Conservation (phyloP, 441 rosid species). For the Pelargonium myrrhifolium region DNA sequence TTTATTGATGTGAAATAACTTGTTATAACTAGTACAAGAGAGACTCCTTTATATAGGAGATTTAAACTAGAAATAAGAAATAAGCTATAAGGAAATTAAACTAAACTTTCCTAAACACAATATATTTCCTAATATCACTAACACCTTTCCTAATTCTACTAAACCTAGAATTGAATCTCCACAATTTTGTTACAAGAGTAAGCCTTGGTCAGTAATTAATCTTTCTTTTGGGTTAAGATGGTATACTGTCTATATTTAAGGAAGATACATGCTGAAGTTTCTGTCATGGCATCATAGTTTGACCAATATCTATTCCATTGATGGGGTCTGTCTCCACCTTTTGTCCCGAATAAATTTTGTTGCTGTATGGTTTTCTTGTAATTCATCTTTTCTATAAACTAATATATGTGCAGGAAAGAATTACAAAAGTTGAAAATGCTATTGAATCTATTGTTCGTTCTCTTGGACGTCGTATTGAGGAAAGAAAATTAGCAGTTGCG, state of each 20-base stretch:
- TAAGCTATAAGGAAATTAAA: too few species aligned
- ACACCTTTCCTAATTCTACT: too few species aligned
- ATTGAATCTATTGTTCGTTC: constrained; percentile 46
- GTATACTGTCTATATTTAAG: neutral
- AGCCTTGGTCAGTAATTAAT: neutral
- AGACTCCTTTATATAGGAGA: too few species aligned
- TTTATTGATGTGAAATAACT: too few species aligned
- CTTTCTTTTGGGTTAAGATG: neutral
- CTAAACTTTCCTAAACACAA: too few species aligned
- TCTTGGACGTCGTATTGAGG: constrained; percentile 50
- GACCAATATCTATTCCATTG: neutral
- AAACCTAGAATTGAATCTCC: too few species aligned
- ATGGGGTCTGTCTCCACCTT: neutral
- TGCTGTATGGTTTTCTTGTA: neutral
- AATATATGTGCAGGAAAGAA: constrained; percentile 45
- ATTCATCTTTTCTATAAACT: constrained; percentile 16
- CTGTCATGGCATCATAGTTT: neutral
- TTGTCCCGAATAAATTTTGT: neutral
- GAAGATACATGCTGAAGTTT: neutral
- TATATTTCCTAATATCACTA: too few species aligned
- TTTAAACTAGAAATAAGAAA: too few species aligned
- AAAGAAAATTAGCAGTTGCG: constrained; percentile 48
- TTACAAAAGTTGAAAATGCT: constrained; percentile 33
- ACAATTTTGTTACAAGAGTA: neutral
- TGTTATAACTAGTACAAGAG: too few species aligned